Conservation (phyloP, 2,329 filamentous ascomycete genomes). For the Colletotrichum cuscutae region DNA sequence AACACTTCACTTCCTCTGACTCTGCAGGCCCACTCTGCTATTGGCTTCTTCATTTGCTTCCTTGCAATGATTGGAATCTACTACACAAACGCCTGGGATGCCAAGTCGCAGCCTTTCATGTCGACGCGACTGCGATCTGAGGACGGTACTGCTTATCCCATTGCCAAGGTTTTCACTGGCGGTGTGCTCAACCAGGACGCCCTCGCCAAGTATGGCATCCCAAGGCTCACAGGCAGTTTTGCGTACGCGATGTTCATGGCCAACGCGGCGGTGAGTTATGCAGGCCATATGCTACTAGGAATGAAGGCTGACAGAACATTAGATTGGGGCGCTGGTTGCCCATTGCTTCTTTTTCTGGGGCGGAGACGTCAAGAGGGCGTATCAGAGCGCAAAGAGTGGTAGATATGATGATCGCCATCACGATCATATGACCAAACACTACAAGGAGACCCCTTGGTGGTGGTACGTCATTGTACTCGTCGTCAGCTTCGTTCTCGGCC, state of each 20-base stretch:
- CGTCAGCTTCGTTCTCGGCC: constrained; percentile 56
- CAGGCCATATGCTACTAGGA: neutral
- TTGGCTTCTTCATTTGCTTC: constrained; percentile 60
- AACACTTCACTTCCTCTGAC: constrained; percentile 63
- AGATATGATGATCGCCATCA: constrained; percentile 62
- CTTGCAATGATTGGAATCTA: constrained; percentile 62
- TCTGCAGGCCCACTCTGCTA: constrained; percentile 57
- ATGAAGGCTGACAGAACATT: constrained; percentile 24
- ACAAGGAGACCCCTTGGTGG: constrained; percentile 61
- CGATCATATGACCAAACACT: constrained; percentile 60
- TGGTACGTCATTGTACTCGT: constrained; percentile 57
- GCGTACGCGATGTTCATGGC: constrained; percentile 66
- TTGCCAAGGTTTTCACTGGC: constrained; percentile 50
- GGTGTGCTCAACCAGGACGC: constrained; percentile 54
- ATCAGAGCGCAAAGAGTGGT: constrained; percentile 55
- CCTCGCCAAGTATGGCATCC: constrained; percentile 55
- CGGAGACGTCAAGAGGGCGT: constrained; percentile 58
- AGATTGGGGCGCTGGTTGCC: constrained; percentile 65
- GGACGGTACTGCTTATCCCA: constrained; percentile 54
- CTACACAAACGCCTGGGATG: constrained; percentile 59
- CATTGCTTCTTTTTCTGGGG: constrained; percentile 67
- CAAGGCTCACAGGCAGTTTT: constrained; percentile 59
- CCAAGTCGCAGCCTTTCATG: constrained; percentile 63
- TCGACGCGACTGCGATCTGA: constrained; percentile 56
- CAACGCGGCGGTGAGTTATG: constrained; percentile 60